Evolutionary conservation across 352 stramenopile species (phyloP).

Genomic region (Peronospora farinosa): DNA sequence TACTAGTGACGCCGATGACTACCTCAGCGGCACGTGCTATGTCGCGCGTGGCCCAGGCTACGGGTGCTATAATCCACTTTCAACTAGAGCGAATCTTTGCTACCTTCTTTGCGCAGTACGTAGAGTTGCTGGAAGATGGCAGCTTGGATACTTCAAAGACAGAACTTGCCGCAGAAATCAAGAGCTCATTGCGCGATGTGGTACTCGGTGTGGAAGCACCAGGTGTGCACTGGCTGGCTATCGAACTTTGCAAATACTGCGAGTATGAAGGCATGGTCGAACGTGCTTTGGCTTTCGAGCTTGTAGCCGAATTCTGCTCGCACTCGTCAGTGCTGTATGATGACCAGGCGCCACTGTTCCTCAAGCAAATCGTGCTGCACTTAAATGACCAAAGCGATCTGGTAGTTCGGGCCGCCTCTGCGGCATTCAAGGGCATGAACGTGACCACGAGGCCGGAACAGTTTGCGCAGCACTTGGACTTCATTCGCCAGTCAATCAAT

Average conservation of each 20-base stretch:
- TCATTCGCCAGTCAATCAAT: constrained; percentile 95
- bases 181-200: constrained; percentile 63
- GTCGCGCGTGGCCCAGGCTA: constrained; percentile 90
- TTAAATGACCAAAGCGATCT: constrained; percentile 90
- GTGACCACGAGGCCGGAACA: constrained; percentile 88
- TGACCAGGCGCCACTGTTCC: constrained; percentile 92
- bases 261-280: constrained; percentile 83
- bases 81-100: constrained; percentile 94
- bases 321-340: constrained; percentile 86
- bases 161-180: constrained; percentile 57
- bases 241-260: constrained; percentile 93
- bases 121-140: constrained; percentile 30
- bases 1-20: constrained; percentile 91
- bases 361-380: constrained; percentile 93
- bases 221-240: constrained; percentile 92
- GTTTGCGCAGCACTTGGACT: constrained; percentile 93
- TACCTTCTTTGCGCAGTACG: constrained; percentile 70
- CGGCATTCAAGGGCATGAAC: constrained; percentile 89
- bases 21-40: constrained; percentile 87
- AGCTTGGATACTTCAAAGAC: constrained; percentile 21
- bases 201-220: constrained; percentile 81
- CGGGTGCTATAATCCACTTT: constrained; percentile 90
- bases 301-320: constrained; percentile 87
- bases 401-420: constrained; percentile 87
- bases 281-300: constrained; percentile 87